Conservation (phyloP, 352 stramenopile species). For the Phytophthora meadii region DNA sequence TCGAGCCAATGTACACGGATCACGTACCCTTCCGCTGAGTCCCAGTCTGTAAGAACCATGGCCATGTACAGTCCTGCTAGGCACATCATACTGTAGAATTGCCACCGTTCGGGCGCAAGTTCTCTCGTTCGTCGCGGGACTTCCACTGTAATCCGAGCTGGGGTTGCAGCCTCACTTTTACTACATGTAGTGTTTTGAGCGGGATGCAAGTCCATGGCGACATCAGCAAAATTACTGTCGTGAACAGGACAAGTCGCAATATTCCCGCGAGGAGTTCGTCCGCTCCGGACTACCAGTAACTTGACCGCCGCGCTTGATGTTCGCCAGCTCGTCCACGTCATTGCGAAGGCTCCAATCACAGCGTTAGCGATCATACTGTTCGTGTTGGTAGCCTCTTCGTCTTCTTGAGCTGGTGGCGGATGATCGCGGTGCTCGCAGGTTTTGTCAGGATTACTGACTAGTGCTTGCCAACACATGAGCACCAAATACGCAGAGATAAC, state of each 20-base stretch:
- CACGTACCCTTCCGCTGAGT: constrained; percentile 76
- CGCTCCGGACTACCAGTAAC: constrained; percentile 61
- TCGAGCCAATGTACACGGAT: no score
- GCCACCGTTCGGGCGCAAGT: constrained; percentile 84
- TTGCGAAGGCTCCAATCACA: constrained; percentile 64
- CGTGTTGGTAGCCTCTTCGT: constrained; percentile 24
- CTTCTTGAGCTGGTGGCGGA: constrained; percentile 8
- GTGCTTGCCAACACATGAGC: constrained; percentile 78
- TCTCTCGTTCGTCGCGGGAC: constrained; percentile 39
- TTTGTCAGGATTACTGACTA: constrained; percentile 65
- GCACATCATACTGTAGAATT: constrained; percentile 94
- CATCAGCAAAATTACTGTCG: constrained; percentile 26
- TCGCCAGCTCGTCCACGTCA: constrained; percentile 77
- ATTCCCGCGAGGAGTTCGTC: neutral
- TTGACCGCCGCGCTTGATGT: constrained; percentile 63
- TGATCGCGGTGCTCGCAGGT: constrained; percentile 39
- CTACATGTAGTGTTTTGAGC: constrained; percentile 4
- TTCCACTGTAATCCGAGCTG: constrained; percentile 56
- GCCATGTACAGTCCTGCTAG: constrained; percentile 93
- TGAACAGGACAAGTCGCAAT: neutral
- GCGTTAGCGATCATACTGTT: constrained; percentile 59
- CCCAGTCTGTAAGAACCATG: constrained; percentile 96
- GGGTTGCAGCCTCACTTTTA: neutral
- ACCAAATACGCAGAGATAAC: constrained; percentile 77
- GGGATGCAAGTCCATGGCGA: constrained; percentile 63